These are phyloP conservation scores for Paecilomyces fulvus DNA, from an alignment of 2,329 filamentous ascomycete genomes.

Conservation along the genomic window DNA sequence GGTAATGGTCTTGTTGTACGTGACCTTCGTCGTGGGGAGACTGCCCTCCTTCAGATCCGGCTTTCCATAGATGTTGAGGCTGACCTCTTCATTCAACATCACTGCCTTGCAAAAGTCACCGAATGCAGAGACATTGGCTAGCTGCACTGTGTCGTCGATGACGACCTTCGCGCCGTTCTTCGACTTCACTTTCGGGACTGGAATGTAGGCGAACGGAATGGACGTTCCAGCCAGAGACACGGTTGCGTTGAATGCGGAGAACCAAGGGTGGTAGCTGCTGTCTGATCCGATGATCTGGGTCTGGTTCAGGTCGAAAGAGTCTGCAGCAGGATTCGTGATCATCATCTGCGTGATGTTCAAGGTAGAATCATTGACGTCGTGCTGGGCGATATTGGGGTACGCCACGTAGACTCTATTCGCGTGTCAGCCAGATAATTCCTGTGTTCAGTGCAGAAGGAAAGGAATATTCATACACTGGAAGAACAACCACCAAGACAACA, in stretches of 20 bases:
- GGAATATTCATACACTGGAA: slow-evolving; percentile 45
- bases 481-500: slow-evolving; percentile 44
- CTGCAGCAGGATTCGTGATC: slow-evolving; percentile 42
- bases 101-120: slow-evolving; percentile 42
- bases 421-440: background rate
- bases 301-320: slow-evolving; percentile 43
- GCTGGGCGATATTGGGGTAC: slow-evolving; percentile 51
- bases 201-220: slow-evolving; percentile 36
- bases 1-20: slow-evolving; percentile 49
- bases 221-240: slow-evolving; percentile 39
- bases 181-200: slow-evolving; percentile 38
- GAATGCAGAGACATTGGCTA: slow-evolving; percentile 40
- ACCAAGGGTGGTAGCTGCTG: slow-evolving; percentile 45
- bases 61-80: slow-evolving; percentile 43
- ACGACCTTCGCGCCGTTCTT: slow-evolving; percentile 34
- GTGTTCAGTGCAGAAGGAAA: background rate
- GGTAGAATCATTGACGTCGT: slow-evolving; percentile 44
- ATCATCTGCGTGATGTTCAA: slow-evolving; percentile 44
- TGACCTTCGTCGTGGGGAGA: slow-evolving; percentile 42
- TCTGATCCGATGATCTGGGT: slow-evolving; percentile 39
- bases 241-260: slow-evolving; percentile 46
- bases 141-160: slow-evolving; percentile 36
- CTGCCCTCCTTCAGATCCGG: slow-evolving; percentile 44
- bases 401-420: slow-evolving; percentile 47
- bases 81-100: slow-evolving; percentile 41